These are phyloP conservation scores for Candida dendrica DNA, from an alignment of 805 yeast species.

Conservation along the genomic window DNA sequence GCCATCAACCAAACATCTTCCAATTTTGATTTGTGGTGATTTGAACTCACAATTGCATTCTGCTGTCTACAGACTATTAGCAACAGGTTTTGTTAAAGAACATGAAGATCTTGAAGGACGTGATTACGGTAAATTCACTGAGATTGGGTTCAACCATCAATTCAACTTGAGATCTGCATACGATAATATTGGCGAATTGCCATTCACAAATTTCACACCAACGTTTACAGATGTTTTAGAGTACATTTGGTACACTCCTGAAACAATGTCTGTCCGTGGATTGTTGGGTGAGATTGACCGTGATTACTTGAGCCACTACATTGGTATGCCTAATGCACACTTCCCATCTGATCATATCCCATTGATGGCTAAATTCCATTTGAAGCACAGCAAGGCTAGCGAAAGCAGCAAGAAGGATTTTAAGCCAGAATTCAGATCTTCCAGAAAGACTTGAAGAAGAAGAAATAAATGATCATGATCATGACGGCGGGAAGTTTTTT, in stretches of 20 bases:
- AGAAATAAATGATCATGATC: too few species aligned
- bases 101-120: slow-evolving; percentile 81
- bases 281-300: slow-evolving; percentile 78
- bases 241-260: slow-evolving; percentile 90
- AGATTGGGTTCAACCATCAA: slow-evolving; percentile 77
- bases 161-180: slow-evolving; percentile 83
- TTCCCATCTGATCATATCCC: slow-evolving; percentile 92
- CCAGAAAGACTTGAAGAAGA: slow-evolving; percentile 22
- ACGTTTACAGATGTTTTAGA: slow-evolving; percentile 90
- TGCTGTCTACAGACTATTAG: slow-evolving; percentile 87
- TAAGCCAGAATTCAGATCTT: slow-evolving; percentile 15
- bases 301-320: slow-evolving; percentile 64
- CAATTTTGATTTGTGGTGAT: slow-evolving; percentile 91
- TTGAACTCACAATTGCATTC: slow-evolving; percentile 82
- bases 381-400: slow-evolving; percentile 35
- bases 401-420: slow-evolving; percentile 2
- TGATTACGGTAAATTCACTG: slow-evolving; percentile 87
- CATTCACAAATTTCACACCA: slow-evolving; percentile 93
- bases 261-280: slow-evolving; percentile 75
- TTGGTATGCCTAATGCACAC: slow-evolving; percentile 92
- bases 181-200: slow-evolving; percentile 77
- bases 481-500: too few species aligned
- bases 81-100: slow-evolving; percentile 70
- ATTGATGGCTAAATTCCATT: slow-evolving; percentile 64
- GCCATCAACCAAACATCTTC: slow-evolving; percentile 47